phyloP scores from a whole-genome alignment of 192 early-diverging fungal genomes.

The Dispira parvispora region DNA sequence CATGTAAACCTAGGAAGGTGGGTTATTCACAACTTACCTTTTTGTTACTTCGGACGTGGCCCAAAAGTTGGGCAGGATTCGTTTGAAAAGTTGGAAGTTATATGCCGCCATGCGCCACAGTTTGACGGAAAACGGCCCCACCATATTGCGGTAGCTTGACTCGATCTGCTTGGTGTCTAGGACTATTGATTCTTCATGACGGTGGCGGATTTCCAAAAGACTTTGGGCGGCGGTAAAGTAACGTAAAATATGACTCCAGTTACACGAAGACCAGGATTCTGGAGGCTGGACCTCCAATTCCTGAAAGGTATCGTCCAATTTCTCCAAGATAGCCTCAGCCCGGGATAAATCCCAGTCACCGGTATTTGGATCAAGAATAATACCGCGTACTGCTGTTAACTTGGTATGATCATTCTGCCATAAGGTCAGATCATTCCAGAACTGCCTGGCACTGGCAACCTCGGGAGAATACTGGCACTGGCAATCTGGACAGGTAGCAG shows the following conservation, averaged over 20 bases:
- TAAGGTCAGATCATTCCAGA: no score
- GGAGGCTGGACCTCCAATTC: not conserved
- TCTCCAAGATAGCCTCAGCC: not conserved
- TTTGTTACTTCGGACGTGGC: not conserved
- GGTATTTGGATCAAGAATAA: not conserved
- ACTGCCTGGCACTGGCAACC: not conserved
- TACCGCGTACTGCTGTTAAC: not conserved
- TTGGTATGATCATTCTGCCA: no score
- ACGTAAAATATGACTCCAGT: not conserved
- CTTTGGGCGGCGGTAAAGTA: not conserved
- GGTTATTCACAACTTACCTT: not conserved
- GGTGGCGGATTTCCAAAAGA: not conserved
- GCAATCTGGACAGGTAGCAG: not conserved
- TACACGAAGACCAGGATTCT: not conserved
- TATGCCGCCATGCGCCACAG: not conserved
- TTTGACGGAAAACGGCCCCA: not conserved
- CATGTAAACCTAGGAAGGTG: not conserved
- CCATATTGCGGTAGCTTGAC: not conserved
- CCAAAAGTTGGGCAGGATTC: constrained; percentile 5
- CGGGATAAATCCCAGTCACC: not conserved
- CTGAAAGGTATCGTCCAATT: not conserved
- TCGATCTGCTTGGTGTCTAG: not conserved
- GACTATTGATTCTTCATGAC: not conserved
- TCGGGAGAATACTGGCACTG: not conserved
- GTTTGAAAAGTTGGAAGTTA: not conserved